Evolutionary conservation across 2,329 filamentous ascomycete genomes (phyloP).

Genomic region (Penicillium brasilianum): DNA sequence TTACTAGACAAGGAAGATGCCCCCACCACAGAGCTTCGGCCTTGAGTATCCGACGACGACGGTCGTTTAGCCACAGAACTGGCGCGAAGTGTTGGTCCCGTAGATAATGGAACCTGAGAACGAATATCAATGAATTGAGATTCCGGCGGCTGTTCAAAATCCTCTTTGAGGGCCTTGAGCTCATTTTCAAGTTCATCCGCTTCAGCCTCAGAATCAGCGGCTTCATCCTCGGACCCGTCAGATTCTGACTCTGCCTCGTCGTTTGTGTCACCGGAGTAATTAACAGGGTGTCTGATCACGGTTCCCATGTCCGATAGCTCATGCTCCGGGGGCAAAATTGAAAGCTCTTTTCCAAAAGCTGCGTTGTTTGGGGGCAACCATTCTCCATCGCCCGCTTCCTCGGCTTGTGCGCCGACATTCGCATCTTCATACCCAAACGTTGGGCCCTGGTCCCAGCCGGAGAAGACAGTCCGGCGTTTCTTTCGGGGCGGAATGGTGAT

Average conservation of each 20-base stretch:
- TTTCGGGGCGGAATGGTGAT: slow-evolving; percentile 77
- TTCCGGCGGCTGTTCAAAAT: slow-evolving; percentile 39
- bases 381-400: slow-evolving; percentile 41
- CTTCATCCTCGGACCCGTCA: slow-evolving; percentile 40
- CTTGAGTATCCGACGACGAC: slow-evolving; percentile 23
- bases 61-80: slow-evolving; percentile 26
- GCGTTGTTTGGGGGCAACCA: slow-evolving; percentile 36
- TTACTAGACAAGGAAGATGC: slow-evolving; percentile 30
- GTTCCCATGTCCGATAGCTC: slow-evolving; percentile 42
- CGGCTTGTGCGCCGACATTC: slow-evolving; percentile 5
- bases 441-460: slow-evolving; percentile 34
- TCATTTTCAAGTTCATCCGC: slow-evolving; percentile 51
- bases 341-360: slow-evolving; percentile 36
- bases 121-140: slow-evolving; percentile 29
- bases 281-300: slow-evolving; percentile 42
- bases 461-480: slow-evolving; percentile 54
- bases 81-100: slow-evolving; percentile 23
- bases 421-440: slow-evolving; percentile 16
- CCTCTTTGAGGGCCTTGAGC: slow-evolving; percentile 51
- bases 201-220: slow-evolving; percentile 37
- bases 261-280: slow-evolving; percentile 37
- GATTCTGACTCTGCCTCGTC: slow-evolving; percentile 40
- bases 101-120: slow-evolving; percentile 16
- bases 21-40: slow-evolving; percentile 23
- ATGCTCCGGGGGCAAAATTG: slow-evolving; percentile 30